Base-by-base conservation (phyloP, 169 alveolate species). In the Cryptosporidium sp. region DNA sequence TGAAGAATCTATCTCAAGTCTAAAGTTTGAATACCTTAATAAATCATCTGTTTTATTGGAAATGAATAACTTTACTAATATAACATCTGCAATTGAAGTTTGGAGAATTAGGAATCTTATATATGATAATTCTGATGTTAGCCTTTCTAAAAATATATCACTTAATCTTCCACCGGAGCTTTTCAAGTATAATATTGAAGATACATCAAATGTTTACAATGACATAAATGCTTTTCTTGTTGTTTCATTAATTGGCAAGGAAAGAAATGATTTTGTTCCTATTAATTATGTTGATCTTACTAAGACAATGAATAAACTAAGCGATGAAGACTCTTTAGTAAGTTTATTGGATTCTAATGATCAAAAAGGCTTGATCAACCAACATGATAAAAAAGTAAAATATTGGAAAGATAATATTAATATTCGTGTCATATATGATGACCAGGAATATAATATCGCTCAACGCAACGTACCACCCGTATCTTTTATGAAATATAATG, bases 321-420 rank as follows among this genome's bases (percentile, higher is more conserved):
- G 85, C 84, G 68, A 92, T 61, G 48, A 92, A 84, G 84, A 92
- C 71, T 48, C 92, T 84, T 10, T 70, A 59, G 51, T 91, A 89
- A 29, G 73, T 65, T 26, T 91, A 70, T 51, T 91, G 51, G 93
- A 59, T 35, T 35, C 85, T n/a, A 48, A 89, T 51, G 61, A 59
- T 84, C 51, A 75, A 75, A 35, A 73, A 84, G 51, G 51, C 12
- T 41, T n/a, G 70, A 23, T 41, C 9, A 50, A 74, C 12, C 61
- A 58, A 37, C 62, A 73, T 41, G 50, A 35, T 16, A 84, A 86
- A 69, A 84, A 84, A 68, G 70, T 86, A 5, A 91, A 86, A 80
- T 92, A 92, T 67, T 86, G 92, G 73, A 92, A 92, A 65, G 91
- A 89, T 67, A 86, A 92, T 68, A 92, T 92, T 16, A 91, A 92